Conservation (phyloP, 2,329 filamentous ascomycete species). For the Fusarium mundagurra region DNA sequence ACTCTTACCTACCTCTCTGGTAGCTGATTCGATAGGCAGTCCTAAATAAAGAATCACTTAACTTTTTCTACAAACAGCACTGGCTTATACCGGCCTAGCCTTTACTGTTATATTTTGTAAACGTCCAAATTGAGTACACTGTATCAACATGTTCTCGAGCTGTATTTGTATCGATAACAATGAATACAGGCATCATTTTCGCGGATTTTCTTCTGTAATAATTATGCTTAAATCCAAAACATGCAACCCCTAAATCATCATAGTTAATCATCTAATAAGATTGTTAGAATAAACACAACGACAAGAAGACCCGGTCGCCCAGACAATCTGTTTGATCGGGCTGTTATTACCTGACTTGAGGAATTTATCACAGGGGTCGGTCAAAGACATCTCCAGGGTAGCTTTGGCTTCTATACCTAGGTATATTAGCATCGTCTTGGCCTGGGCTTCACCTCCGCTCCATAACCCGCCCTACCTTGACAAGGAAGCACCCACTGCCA, state of each 20-base stretch:
- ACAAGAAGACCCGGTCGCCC: background rate
- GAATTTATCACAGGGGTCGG: background rate
- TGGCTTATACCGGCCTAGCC: background rate
- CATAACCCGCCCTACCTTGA: background rate
- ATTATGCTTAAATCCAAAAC: background rate
- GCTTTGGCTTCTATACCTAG: background rate
- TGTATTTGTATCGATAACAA: no score
- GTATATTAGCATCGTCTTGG: background rate
- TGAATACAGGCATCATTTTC: no score
- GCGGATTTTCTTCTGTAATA: no score
- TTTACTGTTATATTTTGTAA: background rate
- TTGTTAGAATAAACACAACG: background rate
- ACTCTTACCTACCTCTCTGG: background rate
- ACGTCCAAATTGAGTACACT: background rate
- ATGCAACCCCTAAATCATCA: background rate
- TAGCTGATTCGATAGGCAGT: background rate
- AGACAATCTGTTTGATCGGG: background rate
- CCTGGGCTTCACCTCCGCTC: slow-evolving; percentile 3
- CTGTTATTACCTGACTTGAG: background rate
- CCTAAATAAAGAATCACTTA: background rate
- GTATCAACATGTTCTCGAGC: background rate
- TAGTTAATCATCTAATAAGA: background rate
- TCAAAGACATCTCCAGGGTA: slow-evolving; percentile 13
- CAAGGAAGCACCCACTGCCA: background rate
- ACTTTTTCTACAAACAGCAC: background rate